Evolutionary conservation across 345 rosid species (phyloP).

Genomic region (Alliaria petiolata): DNA sequence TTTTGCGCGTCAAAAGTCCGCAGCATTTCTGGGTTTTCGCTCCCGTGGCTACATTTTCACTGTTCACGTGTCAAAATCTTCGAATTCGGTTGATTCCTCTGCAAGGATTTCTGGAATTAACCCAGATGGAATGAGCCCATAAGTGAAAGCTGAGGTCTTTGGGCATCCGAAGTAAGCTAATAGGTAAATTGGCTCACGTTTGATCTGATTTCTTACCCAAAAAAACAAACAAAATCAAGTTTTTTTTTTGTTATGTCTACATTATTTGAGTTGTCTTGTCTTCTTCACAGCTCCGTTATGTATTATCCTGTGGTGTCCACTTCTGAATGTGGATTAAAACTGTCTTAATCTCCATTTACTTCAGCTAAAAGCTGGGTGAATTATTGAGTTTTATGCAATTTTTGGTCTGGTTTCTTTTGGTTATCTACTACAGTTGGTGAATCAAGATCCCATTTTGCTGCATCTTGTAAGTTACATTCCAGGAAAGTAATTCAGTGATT

Average conservation of each 20-base stretch:
- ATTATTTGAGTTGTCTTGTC: slow-evolving; percentile 7
- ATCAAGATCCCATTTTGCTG: background rate
- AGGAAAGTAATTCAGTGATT: background rate
- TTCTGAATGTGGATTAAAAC: background rate
- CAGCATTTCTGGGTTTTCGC: slow-evolving; percentile 17
- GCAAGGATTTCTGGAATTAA: slow-evolving; percentile 1
- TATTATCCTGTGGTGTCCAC: slow-evolving; percentile 21
- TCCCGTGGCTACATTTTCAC: slow-evolving; percentile 1
- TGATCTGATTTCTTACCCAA: background rate
- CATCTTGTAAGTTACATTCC: background rate
- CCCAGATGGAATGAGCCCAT: background rate
- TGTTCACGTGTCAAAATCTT: background rate
- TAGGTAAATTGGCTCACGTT: slow-evolving; percentile 9
- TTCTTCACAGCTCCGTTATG: background rate
- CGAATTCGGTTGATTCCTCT: background rate
- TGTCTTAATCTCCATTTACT: slow-evolving; percentile 17
- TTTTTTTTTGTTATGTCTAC: slow-evolving; percentile 6
- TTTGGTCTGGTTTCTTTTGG: background rate
- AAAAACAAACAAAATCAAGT: background rate
- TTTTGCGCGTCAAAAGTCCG: background rate
- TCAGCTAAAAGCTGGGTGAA: background rate
- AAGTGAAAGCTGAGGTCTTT: slow-evolving; percentile 17
- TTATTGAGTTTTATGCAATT: background rate
- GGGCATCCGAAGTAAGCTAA: background rate
- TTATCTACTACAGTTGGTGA: background rate